Conservation (phyloP, 2,329 filamentous ascomycete genomes). For the Fusarium sambucinum region DNA sequence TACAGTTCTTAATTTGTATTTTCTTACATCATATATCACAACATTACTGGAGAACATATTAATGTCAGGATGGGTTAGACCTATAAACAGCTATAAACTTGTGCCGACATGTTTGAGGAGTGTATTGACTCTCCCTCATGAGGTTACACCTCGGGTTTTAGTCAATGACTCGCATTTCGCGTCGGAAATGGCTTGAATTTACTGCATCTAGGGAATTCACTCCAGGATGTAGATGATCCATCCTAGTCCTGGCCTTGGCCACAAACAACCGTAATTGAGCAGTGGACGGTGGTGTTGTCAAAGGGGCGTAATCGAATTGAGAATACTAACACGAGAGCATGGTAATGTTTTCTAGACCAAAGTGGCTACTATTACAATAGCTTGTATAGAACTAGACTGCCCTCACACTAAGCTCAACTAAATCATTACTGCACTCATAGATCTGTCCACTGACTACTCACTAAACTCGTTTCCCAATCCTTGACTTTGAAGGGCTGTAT, state of each 20-base stretch:
- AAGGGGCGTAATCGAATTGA: background rate
- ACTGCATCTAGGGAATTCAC: background rate
- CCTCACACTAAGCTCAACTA: background rate
- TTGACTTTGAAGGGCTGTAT: background rate
- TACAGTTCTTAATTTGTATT: background rate
- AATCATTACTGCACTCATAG: background rate
- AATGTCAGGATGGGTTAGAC: too few relatives aligned
- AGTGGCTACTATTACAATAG: background rate
- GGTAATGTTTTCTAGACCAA: background rate
- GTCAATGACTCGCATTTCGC: background rate
- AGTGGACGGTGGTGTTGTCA: background rate
- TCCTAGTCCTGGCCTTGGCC: background rate
- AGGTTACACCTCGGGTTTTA: background rate
- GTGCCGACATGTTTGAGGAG: background rate
- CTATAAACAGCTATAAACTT: background rate
- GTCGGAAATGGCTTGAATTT: background rate
- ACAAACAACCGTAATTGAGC: background rate
- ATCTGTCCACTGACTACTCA: background rate
- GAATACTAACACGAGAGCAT: background rate
- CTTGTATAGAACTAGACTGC: background rate
- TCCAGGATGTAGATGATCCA: background rate
- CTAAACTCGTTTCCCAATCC: background rate
- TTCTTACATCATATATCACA: background rate
- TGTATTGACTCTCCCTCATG: background rate
- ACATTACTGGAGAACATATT: background rate